phyloP scores from a whole-genome alignment of 768 basidiomycete species.

The Mycena vulgaris region DNA sequence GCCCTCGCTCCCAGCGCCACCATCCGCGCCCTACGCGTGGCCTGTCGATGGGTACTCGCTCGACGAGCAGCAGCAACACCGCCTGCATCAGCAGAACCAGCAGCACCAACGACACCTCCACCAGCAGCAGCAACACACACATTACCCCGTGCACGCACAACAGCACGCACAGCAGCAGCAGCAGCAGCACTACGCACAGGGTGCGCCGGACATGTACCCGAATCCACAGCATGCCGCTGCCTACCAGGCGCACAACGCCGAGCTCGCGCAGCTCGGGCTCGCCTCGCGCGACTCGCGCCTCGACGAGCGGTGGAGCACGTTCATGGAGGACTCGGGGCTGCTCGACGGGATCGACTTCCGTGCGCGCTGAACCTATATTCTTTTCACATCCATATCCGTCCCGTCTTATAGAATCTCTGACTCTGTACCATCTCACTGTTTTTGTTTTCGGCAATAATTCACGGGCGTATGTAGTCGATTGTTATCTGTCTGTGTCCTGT shows the following conservation, averaged over 20 bases:
- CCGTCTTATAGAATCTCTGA: background rate
- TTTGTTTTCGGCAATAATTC: background rate
- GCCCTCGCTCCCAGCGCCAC: conserved; percentile 36
- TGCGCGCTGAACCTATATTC: conserved; percentile 2
- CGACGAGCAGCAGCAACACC: background rate
- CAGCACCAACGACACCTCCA: conserved; percentile 31
- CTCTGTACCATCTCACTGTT: background rate
- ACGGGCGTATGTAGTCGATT: background rate
- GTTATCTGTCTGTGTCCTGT: background rate
- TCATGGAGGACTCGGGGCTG: conserved; percentile 71
- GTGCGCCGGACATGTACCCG: conserved; percentile 28
- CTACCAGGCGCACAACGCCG: conserved; percentile 51
- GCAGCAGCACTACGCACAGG: conserved; percentile 33
- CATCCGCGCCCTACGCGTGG: conserved; percentile 35
- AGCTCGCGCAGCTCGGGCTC: conserved; percentile 73
- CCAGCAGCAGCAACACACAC: conserved; percentile 30
- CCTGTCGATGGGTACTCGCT: conserved; percentile 19
- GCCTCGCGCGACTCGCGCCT: conserved; percentile 69
- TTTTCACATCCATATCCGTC: background rate
- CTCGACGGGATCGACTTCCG: conserved; percentile 49
- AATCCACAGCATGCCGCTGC: conserved; percentile 38
- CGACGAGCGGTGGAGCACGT: conserved; percentile 73
- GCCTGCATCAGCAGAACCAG: conserved; percentile 30
- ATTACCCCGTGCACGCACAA: conserved; percentile 19
- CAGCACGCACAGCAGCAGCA: conserved; percentile 37